A percentile compares a stretch with the other conserved stretches of the same genome.
phyloP scores from a whole-genome alignment of 495 filamentous ascomycete genomes.

The Terfezia claveryi region DNA sequence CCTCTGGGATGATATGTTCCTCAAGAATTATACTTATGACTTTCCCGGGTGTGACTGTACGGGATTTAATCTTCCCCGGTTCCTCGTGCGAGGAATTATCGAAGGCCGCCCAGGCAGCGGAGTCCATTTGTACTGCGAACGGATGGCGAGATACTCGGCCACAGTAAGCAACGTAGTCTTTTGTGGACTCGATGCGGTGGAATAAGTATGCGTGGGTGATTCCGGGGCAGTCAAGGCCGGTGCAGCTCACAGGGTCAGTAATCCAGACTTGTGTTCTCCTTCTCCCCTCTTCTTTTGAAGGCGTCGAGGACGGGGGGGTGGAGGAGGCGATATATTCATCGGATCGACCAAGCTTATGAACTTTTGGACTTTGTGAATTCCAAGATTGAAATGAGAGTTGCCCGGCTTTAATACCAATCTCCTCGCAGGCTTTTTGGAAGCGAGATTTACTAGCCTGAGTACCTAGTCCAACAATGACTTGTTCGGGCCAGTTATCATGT shows the following conservation, averaged over 20 bases:
- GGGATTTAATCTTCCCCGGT: neutral
- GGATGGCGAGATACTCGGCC: slow-evolving; percentile 17
- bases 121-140: slow-evolving; percentile 4
- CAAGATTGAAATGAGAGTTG: slow-evolving; percentile 5
- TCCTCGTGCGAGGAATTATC: too few species aligned
- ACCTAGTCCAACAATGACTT: slow-evolving; percentile 9
- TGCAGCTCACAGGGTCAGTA: slow-evolving; percentile 6
- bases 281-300: slow-evolving; percentile 1
- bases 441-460: neutral
- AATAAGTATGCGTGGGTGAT: slow-evolving; percentile 14
- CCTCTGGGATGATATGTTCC: neutral
- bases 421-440: slow-evolving; percentile 1
- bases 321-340: slow-evolving; percentile 6
- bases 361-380: slow-evolving; percentile 2
- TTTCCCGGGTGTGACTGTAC: slow-evolving; percentile 5
- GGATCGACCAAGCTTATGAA: slow-evolving; percentile 10
- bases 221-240: slow-evolving; percentile 12
- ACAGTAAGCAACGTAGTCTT: slow-evolving; percentile 15
- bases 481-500: slow-evolving; percentile 12
- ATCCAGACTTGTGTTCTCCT: slow-evolving; percentile 12
- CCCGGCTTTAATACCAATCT: slow-evolving; percentile 4
- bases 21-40: slow-evolving; percentile 15
- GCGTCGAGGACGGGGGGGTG: neutral
- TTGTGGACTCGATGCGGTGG: slow-evolving; percentile 9
- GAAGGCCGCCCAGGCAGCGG: slow-evolving; percentile 1